Evolutionary conservation across 768 basidiomycete genomes (phyloP), one percentile per base, ranked within the genome.

Genomic region (Tulasnella sp.): DNA sequence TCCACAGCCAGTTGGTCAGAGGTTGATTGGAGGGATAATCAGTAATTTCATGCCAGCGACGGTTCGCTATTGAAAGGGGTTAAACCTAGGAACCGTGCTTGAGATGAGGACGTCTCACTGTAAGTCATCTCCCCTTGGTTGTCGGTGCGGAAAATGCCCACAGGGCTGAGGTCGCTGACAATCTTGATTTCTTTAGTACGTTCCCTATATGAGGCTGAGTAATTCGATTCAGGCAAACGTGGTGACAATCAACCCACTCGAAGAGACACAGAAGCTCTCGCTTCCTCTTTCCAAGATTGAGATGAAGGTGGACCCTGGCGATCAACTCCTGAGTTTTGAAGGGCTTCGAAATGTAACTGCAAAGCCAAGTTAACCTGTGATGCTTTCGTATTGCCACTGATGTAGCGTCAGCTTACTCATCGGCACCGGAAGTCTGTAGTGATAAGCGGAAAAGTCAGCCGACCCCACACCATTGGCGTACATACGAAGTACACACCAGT

Each of bases 251-350:
- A 16, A 51, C n/a, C 29, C 51, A 77, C 77, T 77, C 77, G 61
- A 76, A 79, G 35, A 55, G 42, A n/a, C 26, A 35, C 44, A n/a
- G 81, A 79, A 48, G 78, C 69, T 82, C 82, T 6, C 72, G 57
- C 70, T 80, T 80, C 16, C 82, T 81, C 73, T 86, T 86, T n/a
- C 85, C 85, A 11, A 86, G 80, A 70, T 86, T 85, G 73, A 86
- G 82, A 61, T 86, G 85, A 20, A 86, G 81, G 72, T 85, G 83
- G 15, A 82, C 84, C 20, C 86, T 82, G 7, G 86, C 86, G 39
- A 86, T 78, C 10, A 86, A 80, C 77, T 86, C 85, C 73, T 83
- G 82, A 2, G 83, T 81, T 67, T 82, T 83, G 82, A 86, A 86
- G 1, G 86, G 86, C 79, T 86, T 86, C 20, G 81, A 79, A 16